A percentile compares a stretch with the other conserved stretches of the same genome.
These are phyloP conservation scores for Lentinula lateritia DNA, from an alignment of 768 basidiomycete species.

Conservation along the genomic window DNA sequence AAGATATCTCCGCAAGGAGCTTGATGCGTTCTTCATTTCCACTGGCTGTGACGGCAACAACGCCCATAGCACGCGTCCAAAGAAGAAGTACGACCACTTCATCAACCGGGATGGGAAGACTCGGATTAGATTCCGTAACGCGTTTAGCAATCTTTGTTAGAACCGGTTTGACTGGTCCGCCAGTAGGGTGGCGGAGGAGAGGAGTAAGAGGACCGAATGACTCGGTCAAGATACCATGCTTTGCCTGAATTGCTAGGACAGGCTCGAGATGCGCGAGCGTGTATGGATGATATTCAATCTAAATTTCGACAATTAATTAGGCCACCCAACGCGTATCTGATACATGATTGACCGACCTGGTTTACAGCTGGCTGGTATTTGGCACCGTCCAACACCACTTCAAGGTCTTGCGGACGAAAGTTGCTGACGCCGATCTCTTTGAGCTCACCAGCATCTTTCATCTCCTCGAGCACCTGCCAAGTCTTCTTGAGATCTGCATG, in stretches of 20 bases:
- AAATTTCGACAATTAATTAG: background rate
- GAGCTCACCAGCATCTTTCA: conserved; percentile 33
- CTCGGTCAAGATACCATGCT: conserved; percentile 31
- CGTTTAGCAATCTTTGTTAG: conserved; percentile 27
- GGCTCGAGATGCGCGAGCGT: conserved; percentile 26
- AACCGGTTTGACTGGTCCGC: conserved; percentile 28
- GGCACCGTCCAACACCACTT: conserved; percentile 34
- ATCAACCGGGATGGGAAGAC: background rate
- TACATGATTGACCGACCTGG: conserved; percentile 28
- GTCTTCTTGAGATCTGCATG: conserved; percentile 23
- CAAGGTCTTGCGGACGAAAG: conserved; percentile 40
- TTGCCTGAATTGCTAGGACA: conserved; percentile 25
- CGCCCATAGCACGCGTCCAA: conserved; percentile 27
- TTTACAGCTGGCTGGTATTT: conserved; percentile 50
- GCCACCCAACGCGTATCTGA: no score
- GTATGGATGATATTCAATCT: conserved; percentile 35
- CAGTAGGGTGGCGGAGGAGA: conserved; percentile 18
- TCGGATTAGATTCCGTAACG: conserved; percentile 3
- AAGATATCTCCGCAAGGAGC: conserved; percentile 21
- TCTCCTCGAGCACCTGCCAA: conserved; percentile 50
- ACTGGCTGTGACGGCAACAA: conserved; percentile 26
- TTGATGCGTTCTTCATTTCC: conserved; percentile 25
- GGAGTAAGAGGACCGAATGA: conserved; percentile 34
- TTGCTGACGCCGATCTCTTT: conserved; percentile 50
- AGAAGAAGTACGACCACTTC: conserved; percentile 22